These are phyloP conservation scores for Chlorophyllum brunneum DNA, from an alignment of 768 basidiomycete genomes.

Conservation along the genomic window DNA sequence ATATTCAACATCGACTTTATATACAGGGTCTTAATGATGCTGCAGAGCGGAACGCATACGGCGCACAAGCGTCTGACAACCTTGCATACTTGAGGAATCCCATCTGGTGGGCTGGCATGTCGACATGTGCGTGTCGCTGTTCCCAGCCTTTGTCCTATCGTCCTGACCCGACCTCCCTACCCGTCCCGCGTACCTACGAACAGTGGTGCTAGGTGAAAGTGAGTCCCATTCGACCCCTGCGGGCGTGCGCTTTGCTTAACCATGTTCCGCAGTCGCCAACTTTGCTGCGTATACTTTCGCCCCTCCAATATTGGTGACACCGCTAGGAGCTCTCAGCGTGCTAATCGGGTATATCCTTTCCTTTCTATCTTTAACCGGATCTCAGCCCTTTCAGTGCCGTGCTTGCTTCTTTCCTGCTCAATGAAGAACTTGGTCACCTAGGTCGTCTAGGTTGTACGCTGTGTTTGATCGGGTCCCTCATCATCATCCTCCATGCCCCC, in stretches of 20 bases:
- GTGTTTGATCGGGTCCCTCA: conserved; percentile 82
- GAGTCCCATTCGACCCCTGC: conserved; percentile 11
- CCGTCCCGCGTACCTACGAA: conserved; percentile 1
- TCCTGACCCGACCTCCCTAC: not conserved
- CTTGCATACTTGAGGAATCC: conserved; percentile 85
- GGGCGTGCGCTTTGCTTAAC: conserved; percentile 2
- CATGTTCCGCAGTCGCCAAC: conserved; percentile 55
- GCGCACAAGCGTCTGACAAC: conserved; percentile 72
- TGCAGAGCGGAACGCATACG: conserved; percentile 43
- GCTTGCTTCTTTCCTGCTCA: conserved; percentile 87
- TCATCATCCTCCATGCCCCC: conserved; percentile 95
- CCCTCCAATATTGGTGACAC: conserved; percentile 96
- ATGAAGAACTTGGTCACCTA: conserved; percentile 91
- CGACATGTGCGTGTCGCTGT: conserved; percentile 86
- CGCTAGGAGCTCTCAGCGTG: conserved; percentile 94
- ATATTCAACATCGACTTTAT: not conserved
- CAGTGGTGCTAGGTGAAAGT: conserved; percentile 95
- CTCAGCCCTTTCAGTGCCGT: conserved; percentile 60
- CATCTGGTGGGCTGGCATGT: conserved; percentile 97
- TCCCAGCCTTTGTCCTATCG: conserved; percentile 3
- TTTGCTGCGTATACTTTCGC: conserved; percentile 98
- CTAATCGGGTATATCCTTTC: conserved; percentile 78
- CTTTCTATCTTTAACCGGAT: not conserved
- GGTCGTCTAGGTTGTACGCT: conserved; percentile 84
- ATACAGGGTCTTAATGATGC: conserved; percentile 86